Evolutionary conservation across 2,329 filamentous ascomycete species (phyloP), one percentile per base, ranked within the genome.

Genomic region (Leptographium flavum): DNA sequence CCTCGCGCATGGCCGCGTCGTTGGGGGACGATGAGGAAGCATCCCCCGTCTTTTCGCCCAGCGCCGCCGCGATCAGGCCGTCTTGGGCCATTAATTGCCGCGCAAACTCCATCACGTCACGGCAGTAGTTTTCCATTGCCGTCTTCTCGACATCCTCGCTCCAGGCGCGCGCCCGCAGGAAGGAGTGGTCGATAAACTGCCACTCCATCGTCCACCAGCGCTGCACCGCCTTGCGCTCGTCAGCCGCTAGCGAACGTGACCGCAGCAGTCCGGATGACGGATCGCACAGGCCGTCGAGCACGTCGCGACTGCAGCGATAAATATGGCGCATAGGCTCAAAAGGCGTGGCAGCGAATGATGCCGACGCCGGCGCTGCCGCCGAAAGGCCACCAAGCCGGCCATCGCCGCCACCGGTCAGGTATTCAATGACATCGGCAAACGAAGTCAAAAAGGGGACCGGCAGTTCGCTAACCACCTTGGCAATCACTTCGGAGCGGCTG

Each of bases 91-190:
- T 84, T 2, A 94, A 71, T 31, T 76, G 73, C 56, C 94, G 85
- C 1, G 90, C 88, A 57, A 94, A 84, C 55, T 96, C 87, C 76
- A 98, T 98, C 14, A 85, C 84, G 57, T 94, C 87, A 52, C 92
- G 81, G 58, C 88, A 95, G 56, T 96, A 95, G 47, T 94, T 81
- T 55, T 87, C 81, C 85, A 98, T 88, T 45, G 76, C 69, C 19
- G 69, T 63, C 58, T 87, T 92, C 42, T 90, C 81, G 2, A 51
- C 49, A 4, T 73, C 73, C 14, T 76, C 67, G 51, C 86, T 87
- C 92, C 92, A 98, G 11, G 68, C 66, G 57, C 94, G 87, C 3
- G 88, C 93, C 49, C 81, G 79, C 36, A 78, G 70, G 56, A 95
- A 95, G 15, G 90, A 84, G 46, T 82, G 80, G 36, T 81, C 81